A percentile compares a stretch with the other conserved stretches of the same genome.
Evolutionary conservation across 257 asterid genomes (phyloP).

Genomic region (Nicotiana knightiana): DNA sequence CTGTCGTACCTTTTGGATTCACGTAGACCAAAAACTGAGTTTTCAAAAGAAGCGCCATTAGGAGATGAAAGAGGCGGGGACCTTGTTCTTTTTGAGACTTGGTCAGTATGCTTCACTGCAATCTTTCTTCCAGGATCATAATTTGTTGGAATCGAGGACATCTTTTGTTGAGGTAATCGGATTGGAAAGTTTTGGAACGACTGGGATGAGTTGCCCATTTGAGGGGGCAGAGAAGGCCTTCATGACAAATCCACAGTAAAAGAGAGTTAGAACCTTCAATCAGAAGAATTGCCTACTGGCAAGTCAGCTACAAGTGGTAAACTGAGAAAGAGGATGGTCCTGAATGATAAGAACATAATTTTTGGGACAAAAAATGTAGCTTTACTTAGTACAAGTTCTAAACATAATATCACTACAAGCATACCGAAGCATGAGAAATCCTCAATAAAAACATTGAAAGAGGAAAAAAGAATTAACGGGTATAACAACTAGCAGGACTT

Average conservation of each 20-base stretch:
- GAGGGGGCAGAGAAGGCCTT: constrained; percentile 45
- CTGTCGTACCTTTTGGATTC: constrained; percentile 41
- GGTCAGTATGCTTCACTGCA: constrained; percentile 43
- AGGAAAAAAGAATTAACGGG: neutral
- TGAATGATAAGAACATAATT: neutral
- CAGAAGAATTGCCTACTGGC: neutral
- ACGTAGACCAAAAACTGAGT: constrained; percentile 26
- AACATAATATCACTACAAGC: neutral
- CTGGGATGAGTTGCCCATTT: constrained; percentile 34
- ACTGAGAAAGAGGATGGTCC: neutral
- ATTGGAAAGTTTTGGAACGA: constrained; percentile 25
- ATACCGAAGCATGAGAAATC: neutral
- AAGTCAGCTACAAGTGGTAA: neutral
- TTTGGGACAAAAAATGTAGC: constrained; percentile 4
- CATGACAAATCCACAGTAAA: constrained; percentile 17
- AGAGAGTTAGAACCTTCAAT: neutral
- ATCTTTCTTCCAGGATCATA: constrained; percentile 39
- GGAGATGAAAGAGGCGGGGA: constrained; percentile 51
- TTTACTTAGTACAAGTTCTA: neutral
- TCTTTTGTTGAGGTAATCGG: constrained; percentile 29
- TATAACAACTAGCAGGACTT: neutral
- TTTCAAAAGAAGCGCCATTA: constrained; percentile 25
- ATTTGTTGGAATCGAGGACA: constrained; percentile 23
- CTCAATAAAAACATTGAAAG: neutral
- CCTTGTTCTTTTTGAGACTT: constrained; percentile 61